Evolutionary conservation across 140 eudicot genomes (phyloP).

Genomic region (Anethum foeniculum): DNA sequence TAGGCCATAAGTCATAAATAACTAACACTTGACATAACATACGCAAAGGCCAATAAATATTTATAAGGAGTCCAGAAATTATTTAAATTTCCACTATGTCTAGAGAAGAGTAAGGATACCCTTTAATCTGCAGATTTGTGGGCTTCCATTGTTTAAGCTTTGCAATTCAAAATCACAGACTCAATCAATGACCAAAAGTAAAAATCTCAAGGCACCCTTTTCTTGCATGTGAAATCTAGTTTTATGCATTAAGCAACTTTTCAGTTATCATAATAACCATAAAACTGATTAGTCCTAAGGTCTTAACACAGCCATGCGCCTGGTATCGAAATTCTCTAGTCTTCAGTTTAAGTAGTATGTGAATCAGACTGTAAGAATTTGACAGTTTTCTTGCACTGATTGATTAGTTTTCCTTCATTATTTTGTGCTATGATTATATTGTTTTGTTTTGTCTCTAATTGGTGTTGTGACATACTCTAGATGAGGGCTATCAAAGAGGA

Average conservation of each 20-base stretch:
- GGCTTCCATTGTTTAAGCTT: not conserved
- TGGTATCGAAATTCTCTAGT: not conserved
- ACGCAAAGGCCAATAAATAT: not conserved
- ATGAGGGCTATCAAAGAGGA: constrained; percentile 99
- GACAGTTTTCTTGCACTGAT: not conserved
- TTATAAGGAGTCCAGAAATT: not conserved
- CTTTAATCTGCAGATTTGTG: constrained; percentile 5
- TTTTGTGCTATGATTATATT: not conserved
- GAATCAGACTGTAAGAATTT: not conserved
- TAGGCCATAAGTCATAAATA: not conserved
- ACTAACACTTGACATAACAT: not conserved
- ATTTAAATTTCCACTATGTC: not conserved
- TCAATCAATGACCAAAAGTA: not conserved
- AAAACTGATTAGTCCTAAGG: not conserved
- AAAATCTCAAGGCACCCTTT: not conserved
- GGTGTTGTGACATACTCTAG: constrained; percentile 30
- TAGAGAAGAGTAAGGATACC: not conserved
- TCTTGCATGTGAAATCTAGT: not conserved
- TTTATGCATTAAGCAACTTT: constrained; percentile 2
- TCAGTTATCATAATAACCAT: not conserved
- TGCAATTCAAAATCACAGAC: not conserved
- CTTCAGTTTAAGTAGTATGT: too few relatives aligned
- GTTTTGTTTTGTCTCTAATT: constrained; percentile 6
- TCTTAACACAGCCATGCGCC: not conserved
- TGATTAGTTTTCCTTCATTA: not conserved